Evolutionary conservation across 2,329 filamentous ascomycete species (phyloP), one percentile per base, ranked within the genome.

Genomic region (Geosmithia morbida): DNA sequence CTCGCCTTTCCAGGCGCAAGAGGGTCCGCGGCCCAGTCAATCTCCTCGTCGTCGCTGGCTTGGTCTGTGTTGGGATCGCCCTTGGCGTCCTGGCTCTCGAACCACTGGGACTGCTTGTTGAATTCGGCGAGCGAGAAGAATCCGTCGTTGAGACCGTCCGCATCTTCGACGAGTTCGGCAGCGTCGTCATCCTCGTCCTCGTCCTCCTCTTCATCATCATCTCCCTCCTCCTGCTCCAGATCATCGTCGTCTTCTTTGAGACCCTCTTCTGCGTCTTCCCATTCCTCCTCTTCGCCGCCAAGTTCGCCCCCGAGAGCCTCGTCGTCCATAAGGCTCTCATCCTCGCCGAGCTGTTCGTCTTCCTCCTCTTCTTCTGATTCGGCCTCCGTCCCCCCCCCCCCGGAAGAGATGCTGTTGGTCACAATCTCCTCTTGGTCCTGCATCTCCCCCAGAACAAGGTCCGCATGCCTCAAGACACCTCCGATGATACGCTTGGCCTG

Each of bases 121-220:
- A 98, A 98, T 50, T 94, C 81, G 57, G 97, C 89, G 56, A 98
- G 90, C 16, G 87, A 94, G 67, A 98, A 98, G 68, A 98, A 98
- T 5, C 88, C 90, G 59, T 98, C 92, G 58, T 98, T 97, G 30
- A 98, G 77, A 7, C 88, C 87, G 58, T 92, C 74, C 3, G 81
- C 80, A 57, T 97, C 72, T 3, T 71, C 67, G 11, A 65, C 65
- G 1, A 67, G 70, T 2, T 73, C 71, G 1, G 73, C 70, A 0
- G 69, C 69, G 0, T 65, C 61, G 1, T 67, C 66, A 1, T 69
- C 66, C 1, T 63, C 65, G 3, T 68, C 63, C 0, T 66, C 61
- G 3, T 64, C 64, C 2, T 65, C 61, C 3, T 60, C 60, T 0
- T 64, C 62, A 0, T 65, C 63, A 0, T 58, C 61, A 1, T 58